phyloP scores from a whole-genome alignment of 2,329 filamentous ascomycete species.

The Sarocladium kiliense region DNA sequence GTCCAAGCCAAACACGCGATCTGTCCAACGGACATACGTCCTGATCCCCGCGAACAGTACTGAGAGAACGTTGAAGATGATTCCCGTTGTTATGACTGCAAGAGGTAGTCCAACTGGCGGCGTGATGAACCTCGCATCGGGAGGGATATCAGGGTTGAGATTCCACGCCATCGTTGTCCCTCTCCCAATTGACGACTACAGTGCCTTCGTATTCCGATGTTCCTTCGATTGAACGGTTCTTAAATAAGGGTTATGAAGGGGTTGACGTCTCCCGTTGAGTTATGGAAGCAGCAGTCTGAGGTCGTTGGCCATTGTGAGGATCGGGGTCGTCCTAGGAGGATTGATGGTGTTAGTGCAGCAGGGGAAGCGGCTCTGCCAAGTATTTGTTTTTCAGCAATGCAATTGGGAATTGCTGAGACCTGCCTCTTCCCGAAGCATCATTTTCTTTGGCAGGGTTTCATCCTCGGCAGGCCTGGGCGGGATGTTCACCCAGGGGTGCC shows the following conservation, averaged over 20 bases:
- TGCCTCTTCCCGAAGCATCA: neutral
- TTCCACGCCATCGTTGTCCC: neutral
- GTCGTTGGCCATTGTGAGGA: too few species aligned
- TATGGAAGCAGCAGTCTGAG: too few species aligned
- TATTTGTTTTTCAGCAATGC: too few species aligned
- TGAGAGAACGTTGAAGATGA: slow-evolving; percentile 2
- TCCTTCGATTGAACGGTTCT: too few species aligned
- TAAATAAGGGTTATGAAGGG: too few species aligned
- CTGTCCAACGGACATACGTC: slow-evolving; percentile 1
- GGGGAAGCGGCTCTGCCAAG: too few species aligned
- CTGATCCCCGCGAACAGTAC: slow-evolving; percentile 4
- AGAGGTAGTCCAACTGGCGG: slow-evolving; percentile 4
- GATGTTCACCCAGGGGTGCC: neutral
- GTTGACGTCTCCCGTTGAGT: too few species aligned
- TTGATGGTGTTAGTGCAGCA: too few species aligned
- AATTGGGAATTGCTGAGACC: too few species aligned
- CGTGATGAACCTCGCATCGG: slow-evolving; percentile 3
- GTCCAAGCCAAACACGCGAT: slow-evolving; percentile 12
- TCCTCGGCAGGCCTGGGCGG: neutral
- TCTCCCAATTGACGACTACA: neutral
- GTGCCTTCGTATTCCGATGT: too few species aligned
- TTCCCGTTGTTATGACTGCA: neutral
- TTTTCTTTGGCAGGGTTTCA: neutral
- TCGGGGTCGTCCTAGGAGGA: too few species aligned
- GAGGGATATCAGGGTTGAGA: neutral